Evolutionary conservation across 768 basidiomycete genomes (phyloP).

Genomic region (Russula griseocarnosa): DNA sequence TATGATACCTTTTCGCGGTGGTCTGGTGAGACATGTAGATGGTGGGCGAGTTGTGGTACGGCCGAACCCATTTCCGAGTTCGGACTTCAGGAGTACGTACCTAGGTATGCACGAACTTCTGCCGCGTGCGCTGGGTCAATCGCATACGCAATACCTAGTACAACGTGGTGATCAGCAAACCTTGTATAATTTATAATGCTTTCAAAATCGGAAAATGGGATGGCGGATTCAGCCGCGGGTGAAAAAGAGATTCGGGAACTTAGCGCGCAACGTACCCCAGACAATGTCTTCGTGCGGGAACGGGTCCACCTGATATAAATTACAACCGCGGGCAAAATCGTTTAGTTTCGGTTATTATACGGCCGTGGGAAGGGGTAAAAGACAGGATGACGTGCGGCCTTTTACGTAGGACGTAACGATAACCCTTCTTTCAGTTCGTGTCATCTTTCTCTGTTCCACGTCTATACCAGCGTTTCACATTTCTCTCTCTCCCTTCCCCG

Average conservation of each 20-base stretch:
- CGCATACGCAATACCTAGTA: slow-evolving; percentile 73
- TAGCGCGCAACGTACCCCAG: slow-evolving; percentile 57
- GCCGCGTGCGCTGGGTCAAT: slow-evolving; percentile 73
- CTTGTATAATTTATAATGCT: neutral
- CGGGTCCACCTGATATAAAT: slow-evolving; percentile 46
- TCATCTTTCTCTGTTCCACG: neutral
- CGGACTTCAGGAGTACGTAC: slow-evolving; percentile 37
- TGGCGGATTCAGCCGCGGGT: neutral
- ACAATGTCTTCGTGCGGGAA: slow-evolving; percentile 74
- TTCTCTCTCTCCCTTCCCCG: neutral
- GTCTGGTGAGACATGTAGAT: slow-evolving; percentile 40
- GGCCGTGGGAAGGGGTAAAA: no score
- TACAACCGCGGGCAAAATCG: neutral
- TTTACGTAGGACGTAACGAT: slow-evolving; percentile 83
- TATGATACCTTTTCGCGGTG: slow-evolving; percentile 72
- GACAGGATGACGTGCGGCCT: no score
- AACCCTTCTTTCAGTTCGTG: slow-evolving; percentile 84
- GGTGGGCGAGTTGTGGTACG: no score
- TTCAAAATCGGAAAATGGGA: neutral
- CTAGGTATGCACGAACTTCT: slow-evolving; percentile 81
- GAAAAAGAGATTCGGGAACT: neutral
- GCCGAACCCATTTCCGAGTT: neutral
- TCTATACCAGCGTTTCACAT: neutral
- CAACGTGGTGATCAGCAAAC: neutral
- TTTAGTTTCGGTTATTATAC: no score